Evolutionary conservation across 202 grass and related monocot genomes (phyloP).

Genomic region (Bolboschoenoplectus hybrid): DNA sequence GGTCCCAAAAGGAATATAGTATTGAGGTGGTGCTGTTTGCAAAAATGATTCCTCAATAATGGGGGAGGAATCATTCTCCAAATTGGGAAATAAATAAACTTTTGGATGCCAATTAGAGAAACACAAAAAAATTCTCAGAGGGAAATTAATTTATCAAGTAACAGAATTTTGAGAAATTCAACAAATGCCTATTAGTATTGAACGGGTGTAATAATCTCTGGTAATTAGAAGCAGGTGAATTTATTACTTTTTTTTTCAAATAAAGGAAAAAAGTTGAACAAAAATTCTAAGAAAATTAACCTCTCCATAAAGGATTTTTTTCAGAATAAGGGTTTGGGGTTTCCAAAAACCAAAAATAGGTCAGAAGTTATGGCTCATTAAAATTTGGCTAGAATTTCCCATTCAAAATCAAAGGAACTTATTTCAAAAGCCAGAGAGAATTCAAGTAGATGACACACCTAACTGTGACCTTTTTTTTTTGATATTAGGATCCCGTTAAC

Average conservation of each 20-base stretch:
- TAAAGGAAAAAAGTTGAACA: not conserved
- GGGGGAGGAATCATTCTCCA: not conserved
- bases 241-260: not conserved
- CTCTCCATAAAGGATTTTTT: not conserved
- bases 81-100: constrained; percentile 5
- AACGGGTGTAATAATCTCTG: not conserved
- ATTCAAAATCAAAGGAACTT: not conserved
- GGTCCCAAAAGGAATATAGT: constrained; percentile 18
- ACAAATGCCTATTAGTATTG: not conserved
- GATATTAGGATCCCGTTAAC: no score
- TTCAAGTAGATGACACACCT: not conserved
- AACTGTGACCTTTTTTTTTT: not conserved
- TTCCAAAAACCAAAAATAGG: not conserved
- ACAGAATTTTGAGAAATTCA: not conserved
- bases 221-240: not conserved
- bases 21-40: not conserved
- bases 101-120: not conserved
- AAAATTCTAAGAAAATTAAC: not conserved
- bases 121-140: not conserved
- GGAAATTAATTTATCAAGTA: not conserved
- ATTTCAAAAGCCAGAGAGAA: not conserved
- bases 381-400: not conserved
- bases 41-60: not conserved
- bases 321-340: not conserved
- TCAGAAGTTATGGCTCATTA: not conserved